Conservation (phyloP, 768 basidiomycete species). For the Collybia nuda region DNA sequence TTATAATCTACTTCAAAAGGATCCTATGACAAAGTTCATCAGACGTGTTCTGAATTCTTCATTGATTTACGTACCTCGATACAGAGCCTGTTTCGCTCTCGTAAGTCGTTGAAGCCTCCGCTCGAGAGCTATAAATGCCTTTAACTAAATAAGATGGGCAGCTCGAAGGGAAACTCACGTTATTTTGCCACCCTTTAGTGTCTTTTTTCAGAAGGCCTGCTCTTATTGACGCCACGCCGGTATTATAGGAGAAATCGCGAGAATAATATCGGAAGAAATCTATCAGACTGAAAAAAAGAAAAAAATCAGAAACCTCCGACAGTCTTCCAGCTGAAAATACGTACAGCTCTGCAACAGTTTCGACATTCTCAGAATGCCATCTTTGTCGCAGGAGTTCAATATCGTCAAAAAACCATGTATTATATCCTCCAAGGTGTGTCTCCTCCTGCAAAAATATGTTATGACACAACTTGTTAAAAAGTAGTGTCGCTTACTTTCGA, state of each 20-base stretch:
- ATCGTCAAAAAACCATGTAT: constrained; percentile 98
- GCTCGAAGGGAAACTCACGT: constrained; percentile 50
- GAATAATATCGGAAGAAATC: constrained; percentile 98
- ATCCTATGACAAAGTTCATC: constrained; percentile 57
- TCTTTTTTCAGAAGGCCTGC: constrained; percentile 89
- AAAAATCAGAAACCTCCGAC: constrained; percentile 1
- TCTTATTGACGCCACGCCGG: constrained; percentile 88
- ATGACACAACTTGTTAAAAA: constrained; percentile 8
- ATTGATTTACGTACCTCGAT: constrained; percentile 68
- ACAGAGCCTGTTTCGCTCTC: constrained; percentile 93
- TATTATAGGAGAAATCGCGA: constrained; percentile 90
- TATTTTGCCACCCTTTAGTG: constrained; percentile 91
- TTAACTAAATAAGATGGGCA: constrained; percentile 3
- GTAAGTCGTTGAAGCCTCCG: constrained; percentile 60
- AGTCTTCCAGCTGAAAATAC: constrained; percentile 24
- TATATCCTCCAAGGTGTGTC: constrained; percentile 76
- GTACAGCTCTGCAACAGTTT: constrained; percentile 91
- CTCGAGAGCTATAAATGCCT: constrained; percentile 39
- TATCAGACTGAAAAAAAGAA: constrained; percentile 61
- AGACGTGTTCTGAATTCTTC: not conserved
- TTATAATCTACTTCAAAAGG: constrained; percentile 98
- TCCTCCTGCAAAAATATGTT: constrained; percentile 56
- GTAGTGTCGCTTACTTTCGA: constrained; percentile 52
- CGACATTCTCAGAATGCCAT: constrained; percentile 93
- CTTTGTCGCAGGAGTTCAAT: constrained; percentile 87